Evolutionary conservation across 345 rosid genomes (phyloP).

Genomic region (Salix dunnii): DNA sequence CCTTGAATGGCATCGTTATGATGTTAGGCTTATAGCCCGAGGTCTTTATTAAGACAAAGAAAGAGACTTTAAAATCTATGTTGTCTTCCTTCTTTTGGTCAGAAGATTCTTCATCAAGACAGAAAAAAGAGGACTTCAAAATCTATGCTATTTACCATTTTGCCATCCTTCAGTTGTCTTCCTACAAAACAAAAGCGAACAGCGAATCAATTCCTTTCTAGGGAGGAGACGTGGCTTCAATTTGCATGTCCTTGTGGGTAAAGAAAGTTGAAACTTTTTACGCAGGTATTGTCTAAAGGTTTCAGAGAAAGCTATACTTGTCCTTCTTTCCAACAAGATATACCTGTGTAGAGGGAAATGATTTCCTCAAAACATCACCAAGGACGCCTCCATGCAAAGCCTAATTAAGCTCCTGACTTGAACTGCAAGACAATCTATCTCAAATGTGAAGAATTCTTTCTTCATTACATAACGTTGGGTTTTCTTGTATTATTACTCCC

Average conservation of each 20-base stretch:
- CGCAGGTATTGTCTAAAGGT: conserved; percentile 5
- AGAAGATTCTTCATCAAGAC: neutral
- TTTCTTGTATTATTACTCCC: neutral
- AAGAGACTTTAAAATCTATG: too few species aligned
- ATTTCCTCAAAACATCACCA: conserved; percentile 29
- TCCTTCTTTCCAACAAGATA: conserved; percentile 18
- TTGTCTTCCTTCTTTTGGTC: too few species aligned
- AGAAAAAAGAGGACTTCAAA: neutral
- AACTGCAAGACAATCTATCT: conserved; percentile 49
- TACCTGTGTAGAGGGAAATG: conserved; percentile 28
- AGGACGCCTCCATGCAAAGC: conserved; percentile 25
- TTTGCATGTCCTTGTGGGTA: neutral
- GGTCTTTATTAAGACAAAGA: neutral
- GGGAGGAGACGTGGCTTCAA: conserved; percentile 3
- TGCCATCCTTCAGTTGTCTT: neutral
- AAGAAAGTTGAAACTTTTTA: conserved; percentile 21
- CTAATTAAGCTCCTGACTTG: conserved; percentile 34
- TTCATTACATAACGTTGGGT: conserved; percentile 1
- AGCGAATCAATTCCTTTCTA: conserved; percentile 20
- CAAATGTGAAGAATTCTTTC: conserved; percentile 30
- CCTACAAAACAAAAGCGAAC: neutral
- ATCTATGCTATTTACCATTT: neutral
- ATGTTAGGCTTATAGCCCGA: neutral
- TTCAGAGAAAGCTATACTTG: conserved; percentile 15
- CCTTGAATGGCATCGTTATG: neutral